These are phyloP conservation scores for Tetrahymena borealis DNA, from an alignment of 73 alveolate species.

Conservation along the genomic window DNA sequence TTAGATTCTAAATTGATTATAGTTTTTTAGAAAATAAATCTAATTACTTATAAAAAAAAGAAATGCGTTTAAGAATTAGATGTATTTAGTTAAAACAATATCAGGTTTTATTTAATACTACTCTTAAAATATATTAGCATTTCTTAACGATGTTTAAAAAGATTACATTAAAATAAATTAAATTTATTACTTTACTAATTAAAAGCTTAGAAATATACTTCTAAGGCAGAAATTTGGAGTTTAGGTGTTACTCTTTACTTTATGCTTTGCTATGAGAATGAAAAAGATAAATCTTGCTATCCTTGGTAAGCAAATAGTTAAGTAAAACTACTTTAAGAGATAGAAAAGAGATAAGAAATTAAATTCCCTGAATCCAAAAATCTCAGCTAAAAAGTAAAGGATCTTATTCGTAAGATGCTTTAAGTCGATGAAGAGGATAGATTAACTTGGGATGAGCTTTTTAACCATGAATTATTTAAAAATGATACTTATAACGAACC, in stretches of 20 bases:
- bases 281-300: background rate
- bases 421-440: background rate
- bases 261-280: background rate
- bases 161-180: too few relatives aligned
- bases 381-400: background rate
- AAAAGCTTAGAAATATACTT: background rate
- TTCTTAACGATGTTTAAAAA: too few relatives aligned
- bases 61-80: too few relatives aligned
- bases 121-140: too few relatives aligned
- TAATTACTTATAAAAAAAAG: too few relatives aligned
- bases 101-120: too few relatives aligned
- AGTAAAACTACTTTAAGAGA: background rate
- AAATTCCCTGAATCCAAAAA: background rate
- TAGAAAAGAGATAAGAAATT: background rate
- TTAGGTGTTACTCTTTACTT: background rate
- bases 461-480: background rate
- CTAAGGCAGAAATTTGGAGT: background rate
- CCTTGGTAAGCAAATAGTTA: background rate
- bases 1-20: background rate
- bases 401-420: background rate
- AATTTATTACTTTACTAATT: background rate
- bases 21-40: background rate
- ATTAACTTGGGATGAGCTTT: background rate
- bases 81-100: too few relatives aligned
- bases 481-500: background rate